A percentile compares a stretch with the other conserved stretches of the same genome.
Conservation (phyloP, 768 basidiomycete genomes). For the Mycena rosella region DNA sequence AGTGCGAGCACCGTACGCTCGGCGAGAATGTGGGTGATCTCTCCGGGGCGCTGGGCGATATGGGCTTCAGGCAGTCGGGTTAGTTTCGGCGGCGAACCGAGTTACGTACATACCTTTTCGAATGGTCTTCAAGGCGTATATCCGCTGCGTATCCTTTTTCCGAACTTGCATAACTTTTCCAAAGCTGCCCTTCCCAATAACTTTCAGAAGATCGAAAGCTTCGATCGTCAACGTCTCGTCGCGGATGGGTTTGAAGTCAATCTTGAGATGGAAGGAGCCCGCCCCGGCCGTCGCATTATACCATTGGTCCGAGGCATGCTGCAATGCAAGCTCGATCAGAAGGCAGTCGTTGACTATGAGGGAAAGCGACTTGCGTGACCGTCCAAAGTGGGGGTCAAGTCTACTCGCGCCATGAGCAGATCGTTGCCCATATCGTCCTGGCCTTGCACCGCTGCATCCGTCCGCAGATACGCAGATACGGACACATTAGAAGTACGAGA, state of each 20-base stretch:
- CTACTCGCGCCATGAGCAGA: conserved; percentile 91
- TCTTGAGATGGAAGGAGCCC: conserved; percentile 95
- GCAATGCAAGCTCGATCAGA: conserved; percentile 44
- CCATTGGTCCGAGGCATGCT: conserved; percentile 94
- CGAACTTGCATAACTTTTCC: conserved; percentile 99
- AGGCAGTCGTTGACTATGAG: conserved; percentile 9
- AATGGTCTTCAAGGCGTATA: conserved; percentile 98
- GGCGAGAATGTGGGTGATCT: conserved; percentile 98
- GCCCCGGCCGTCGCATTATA: conserved; percentile 85
- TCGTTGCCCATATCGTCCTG: conserved; percentile 98
- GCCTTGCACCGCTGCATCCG: conserved; percentile 75
- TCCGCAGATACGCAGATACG: conserved; percentile 92
- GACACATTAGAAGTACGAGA: conserved; percentile 94
- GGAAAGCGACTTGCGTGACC: conserved; percentile 66
- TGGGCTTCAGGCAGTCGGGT: conserved; percentile 65
- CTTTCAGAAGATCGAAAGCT: conserved; percentile 95
- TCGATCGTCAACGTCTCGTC: conserved; percentile 94
- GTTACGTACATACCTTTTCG: conserved; percentile 65
- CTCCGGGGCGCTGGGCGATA: conserved; percentile 94
- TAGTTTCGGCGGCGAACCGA: too few species aligned
- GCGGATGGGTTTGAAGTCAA: conserved; percentile 91
- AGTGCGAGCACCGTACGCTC: conserved; percentile 97
- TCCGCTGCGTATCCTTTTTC: conserved; percentile 97
- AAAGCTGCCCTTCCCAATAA: conserved; percentile 97
- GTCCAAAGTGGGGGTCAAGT: conserved; percentile 88